A percentile compares a stretch with the other conserved stretches of the same genome.
phyloP scores from a whole-genome alignment of 306 rosid species.

The Ormosia semicastrata region DNA sequence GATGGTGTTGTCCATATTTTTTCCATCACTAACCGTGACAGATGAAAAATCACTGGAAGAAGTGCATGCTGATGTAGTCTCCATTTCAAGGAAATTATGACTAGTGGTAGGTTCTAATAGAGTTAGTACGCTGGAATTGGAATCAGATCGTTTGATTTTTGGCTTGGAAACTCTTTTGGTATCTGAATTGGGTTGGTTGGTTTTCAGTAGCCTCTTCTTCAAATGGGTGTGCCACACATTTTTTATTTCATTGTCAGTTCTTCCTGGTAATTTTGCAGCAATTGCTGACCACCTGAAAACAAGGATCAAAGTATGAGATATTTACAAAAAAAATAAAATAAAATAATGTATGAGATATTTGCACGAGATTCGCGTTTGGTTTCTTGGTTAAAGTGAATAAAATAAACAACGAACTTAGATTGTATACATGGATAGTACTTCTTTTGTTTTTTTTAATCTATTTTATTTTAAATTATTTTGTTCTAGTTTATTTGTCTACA shows the following conservation, averaged over 20 bases:
- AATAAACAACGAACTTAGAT: constrained; percentile 1
- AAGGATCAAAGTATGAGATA: not conserved
- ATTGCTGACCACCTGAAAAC: constrained; percentile 83
- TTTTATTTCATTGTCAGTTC: constrained; percentile 87
- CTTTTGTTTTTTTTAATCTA: too few species aligned
- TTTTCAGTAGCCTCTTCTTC: constrained; percentile 55
- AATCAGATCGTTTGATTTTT: constrained; percentile 22
- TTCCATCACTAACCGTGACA: not conserved
- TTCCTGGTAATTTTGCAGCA: constrained; percentile 71
- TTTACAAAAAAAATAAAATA: too few species aligned
- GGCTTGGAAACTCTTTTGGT: constrained; percentile 12
- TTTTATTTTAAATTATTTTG: too few species aligned
- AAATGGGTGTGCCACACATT: constrained; percentile 89
- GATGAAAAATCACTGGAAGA: constrained; percentile 48
- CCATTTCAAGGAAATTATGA: constrained; percentile 17
- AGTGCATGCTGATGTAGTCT: constrained; percentile 21
- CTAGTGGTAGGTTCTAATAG: constrained; percentile 17
- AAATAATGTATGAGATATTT: not conserved
- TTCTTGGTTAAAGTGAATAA: not conserved
- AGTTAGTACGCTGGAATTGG: constrained; percentile 28
- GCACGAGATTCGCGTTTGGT: not conserved
- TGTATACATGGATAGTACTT: not conserved
- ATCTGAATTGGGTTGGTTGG: not conserved
- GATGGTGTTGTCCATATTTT: not conserved
- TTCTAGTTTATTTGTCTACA: too few species aligned